These are phyloP conservation scores for Periconia digitata DNA, from an alignment of 2,329 filamentous ascomycete genomes.

Conservation along the genomic window DNA sequence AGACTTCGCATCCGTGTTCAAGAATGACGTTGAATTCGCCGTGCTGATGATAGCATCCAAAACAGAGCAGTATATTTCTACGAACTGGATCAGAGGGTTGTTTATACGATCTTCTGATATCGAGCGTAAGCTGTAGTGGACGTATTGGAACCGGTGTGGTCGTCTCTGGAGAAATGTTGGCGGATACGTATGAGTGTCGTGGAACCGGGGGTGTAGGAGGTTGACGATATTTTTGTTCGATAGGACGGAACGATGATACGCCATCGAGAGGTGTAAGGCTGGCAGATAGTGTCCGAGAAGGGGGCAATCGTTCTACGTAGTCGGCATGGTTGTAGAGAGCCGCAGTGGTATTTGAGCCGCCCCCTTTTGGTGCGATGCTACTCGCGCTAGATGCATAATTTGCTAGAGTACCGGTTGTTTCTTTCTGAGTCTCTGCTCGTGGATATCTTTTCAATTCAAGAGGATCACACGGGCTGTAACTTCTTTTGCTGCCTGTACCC, in stretches of 20 bases:
- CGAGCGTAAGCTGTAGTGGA: slow-evolving; percentile 32
- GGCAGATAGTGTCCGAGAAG: background rate
- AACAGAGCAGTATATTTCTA: slow-evolving; percentile 23
- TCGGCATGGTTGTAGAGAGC: background rate
- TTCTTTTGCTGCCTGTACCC: background rate
- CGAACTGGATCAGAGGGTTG: slow-evolving; percentile 26
- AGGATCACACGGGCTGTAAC: background rate
- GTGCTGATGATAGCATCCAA: slow-evolving; percentile 28
- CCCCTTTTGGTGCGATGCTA: too few species aligned
- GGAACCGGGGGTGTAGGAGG: background rate
- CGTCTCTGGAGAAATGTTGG: too few species aligned
- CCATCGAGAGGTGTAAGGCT: background rate
- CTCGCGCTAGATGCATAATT: too few species aligned
- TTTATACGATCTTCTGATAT: slow-evolving; percentile 27
- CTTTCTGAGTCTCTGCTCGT: too few species aligned
- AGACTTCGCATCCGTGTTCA: slow-evolving; percentile 29
- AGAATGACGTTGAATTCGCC: slow-evolving; percentile 27
- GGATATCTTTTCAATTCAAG: background rate
- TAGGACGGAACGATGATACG: slow-evolving; percentile 18
- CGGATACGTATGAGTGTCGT: slow-evolving; percentile 7
- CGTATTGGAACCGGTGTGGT: slow-evolving; percentile 26
- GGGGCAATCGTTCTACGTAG: background rate
- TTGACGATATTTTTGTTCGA: slow-evolving; percentile 4
- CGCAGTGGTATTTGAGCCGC: background rate
- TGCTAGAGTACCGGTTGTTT: too few species aligned